Evolutionary conservation across 1,139 yeast genomes (phyloP), one percentile per base, ranked within the genome.

Genomic region (Williopsis jadinii): DNA sequence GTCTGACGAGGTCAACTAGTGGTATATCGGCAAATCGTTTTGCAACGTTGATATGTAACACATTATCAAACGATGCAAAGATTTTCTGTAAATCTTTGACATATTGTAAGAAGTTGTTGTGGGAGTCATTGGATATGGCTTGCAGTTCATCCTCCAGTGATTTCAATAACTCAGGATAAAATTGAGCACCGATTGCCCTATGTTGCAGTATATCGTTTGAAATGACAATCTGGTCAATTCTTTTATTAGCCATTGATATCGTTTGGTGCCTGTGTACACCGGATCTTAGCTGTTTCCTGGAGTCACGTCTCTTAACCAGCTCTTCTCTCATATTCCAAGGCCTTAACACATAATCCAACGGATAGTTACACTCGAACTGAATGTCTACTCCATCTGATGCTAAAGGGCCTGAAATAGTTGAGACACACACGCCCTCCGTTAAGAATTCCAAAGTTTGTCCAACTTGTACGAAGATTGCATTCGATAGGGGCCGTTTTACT

Each of bases 391-490:
- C 34, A 1, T 70, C 59, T 24, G 67, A 57, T 0, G 82, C 80
- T 2, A 69, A 46, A 3, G 77, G 83, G 40, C 75, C 62, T 55
- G 78, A 84, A 15, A 75, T 71, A 1, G 82, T 74, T 9, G 85
- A 80, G 41, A 55, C 66, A 49, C 76, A 72, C 5, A 71, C 75
- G 4, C 77, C 77, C 40, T 61, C 63, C 4, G 77, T 69, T n/a
- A 73, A 56, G 11, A 72, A 70, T 48, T 74, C 77, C 36, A 74
- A 51, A 0, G 76, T 70, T 50, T 71, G 76, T 5, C 79, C 80
- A 4, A 65, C 73, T 45, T 67, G 68, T 4, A 73, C 71, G 9
- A 73, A 73, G 30, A 73, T 62, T 15, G 64, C 52, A 26, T 62
- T 54, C 2, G 60, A 54, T n/a, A 56, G 51, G n/a, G 61, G 62